A percentile compares a stretch with the other conserved stretches of the same genome.
Evolutionary conservation across 257 asterid genomes (phyloP).

Genomic region (Nicotiana attenuata): DNA sequence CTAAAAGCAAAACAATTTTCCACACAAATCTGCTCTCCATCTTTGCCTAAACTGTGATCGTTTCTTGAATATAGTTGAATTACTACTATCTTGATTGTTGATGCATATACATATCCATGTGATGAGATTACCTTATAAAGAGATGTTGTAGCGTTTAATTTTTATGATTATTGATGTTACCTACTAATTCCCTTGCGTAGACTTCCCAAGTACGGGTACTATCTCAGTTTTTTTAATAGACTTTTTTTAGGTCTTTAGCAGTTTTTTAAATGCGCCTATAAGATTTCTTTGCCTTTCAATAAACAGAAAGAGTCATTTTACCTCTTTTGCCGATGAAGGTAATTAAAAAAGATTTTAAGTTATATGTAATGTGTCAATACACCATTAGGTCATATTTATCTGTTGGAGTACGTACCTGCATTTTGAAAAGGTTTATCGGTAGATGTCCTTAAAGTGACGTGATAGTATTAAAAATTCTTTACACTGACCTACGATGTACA

Average conservation of each 20-base stretch:
- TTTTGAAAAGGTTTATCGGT: not conserved
- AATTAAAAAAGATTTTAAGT: not conserved
- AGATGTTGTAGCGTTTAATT: not conserved
- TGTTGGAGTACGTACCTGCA: not conserved
- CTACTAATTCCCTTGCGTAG: not conserved
- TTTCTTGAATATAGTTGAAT: not conserved
- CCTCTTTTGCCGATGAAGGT: not conserved
- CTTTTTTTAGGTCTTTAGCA: not conserved
- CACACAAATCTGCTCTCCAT: constrained; percentile 33
- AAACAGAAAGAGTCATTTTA: not conserved
- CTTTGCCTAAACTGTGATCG: not conserved
- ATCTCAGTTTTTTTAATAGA: not conserved
- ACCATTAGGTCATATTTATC: not conserved
- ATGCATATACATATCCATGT: not conserved
- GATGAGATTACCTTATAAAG: not conserved
- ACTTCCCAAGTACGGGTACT: not conserved
- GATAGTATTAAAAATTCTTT: not conserved
- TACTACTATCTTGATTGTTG: not conserved
- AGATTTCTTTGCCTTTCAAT: not conserved
- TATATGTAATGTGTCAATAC: not conserved
- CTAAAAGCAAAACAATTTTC: constrained; percentile 31
- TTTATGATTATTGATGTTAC: not conserved
- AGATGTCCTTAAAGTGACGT: not conserved
- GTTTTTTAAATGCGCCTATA: not conserved
- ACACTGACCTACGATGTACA: not conserved